Evolutionary conservation across 495 filamentous ascomycete species (phyloP), one percentile per base, ranked within the genome.

Genomic region (Talaromyces borbonicus): DNA sequence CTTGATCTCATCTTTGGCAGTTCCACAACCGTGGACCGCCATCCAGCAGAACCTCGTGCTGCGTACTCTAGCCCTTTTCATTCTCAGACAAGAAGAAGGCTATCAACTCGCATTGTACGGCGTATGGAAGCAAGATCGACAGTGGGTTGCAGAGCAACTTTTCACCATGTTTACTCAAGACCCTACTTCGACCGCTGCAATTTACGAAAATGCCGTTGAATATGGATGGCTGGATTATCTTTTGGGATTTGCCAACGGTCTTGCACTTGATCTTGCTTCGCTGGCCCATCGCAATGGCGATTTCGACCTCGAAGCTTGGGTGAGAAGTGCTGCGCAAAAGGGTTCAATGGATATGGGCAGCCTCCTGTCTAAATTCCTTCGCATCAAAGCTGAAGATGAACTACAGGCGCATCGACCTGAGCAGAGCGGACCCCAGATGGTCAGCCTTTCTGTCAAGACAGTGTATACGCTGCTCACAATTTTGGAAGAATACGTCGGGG

Each of bases 181-280:
- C 54, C 85, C 84, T 0, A 73, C 84, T 32, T 73, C 80, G 16
- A 73, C 95, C n/a, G 75, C 78, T 2, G 67, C 78, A 20, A 92
- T 96, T 24, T 82, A 94, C 50, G 87, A 95, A 23, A 82, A 87
- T 52, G 85, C 85, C 12, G 62, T 79, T 31, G 78, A 80, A 50
- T 81, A 87, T 49, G 72, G 74, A 33, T 96, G 90, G 89, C 71
- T 95, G 7, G 83, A 90, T 9, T 80, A 86, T 50, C 70, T 95
- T 8, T 74, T 87, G 26, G 75, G 75, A 31, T 71, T 89, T 24
- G 78, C 77, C 3, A 90, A 81, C 51, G 83, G 80, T 0, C 85
- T 98, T 55, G 84, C 85, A 8, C 77, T 95, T 37, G 92, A 99
- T 61, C 76, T 99, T 43, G 84, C 87, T 9, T 84, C 89, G 23